phyloP scores from a whole-genome alignment of 345 rosid genomes.

The Litchi chinensis region DNA sequence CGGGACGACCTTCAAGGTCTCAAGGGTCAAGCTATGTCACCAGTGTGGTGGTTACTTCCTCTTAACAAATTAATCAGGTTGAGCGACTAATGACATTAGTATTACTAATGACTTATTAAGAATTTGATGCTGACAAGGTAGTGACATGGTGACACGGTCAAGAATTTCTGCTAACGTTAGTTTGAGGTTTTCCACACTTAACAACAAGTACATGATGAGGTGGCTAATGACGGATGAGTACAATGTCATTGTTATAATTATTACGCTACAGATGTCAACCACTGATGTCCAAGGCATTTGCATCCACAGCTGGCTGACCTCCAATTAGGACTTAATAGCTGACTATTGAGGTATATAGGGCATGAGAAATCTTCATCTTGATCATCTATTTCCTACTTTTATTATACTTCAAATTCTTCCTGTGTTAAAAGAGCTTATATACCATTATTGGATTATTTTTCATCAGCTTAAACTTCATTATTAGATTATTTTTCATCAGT shows the following conservation, averaged over 20 bases:
- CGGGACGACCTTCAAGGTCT: not conserved
- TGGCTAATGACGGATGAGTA: not conserved
- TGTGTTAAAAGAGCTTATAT: too few species aligned
- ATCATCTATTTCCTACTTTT: not conserved
- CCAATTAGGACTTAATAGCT: not conserved
- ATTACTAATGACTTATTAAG: not conserved
- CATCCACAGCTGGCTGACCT: not conserved
- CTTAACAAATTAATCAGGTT: not conserved
- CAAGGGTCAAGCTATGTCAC: not conserved
- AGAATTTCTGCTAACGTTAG: not conserved
- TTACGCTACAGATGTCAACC: not conserved
- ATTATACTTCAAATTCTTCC: not conserved
- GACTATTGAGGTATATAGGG: not conserved
- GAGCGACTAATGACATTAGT: not conserved
- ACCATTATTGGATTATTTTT: too few species aligned
- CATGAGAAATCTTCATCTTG: conserved; percentile 1
- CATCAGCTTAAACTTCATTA: too few species aligned
- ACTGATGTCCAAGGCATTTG: not conserved
- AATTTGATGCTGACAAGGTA: not conserved
- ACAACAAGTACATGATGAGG: conserved; percentile 1
- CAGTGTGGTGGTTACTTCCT: not conserved
- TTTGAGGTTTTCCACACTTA: not conserved
- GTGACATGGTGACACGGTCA: not conserved
- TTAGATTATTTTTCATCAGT: too few species aligned
- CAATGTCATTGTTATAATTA: not conserved